phyloP scores from a whole-genome alignment of 148 eudicot genomes.

The Amaranthus palmeri region DNA sequence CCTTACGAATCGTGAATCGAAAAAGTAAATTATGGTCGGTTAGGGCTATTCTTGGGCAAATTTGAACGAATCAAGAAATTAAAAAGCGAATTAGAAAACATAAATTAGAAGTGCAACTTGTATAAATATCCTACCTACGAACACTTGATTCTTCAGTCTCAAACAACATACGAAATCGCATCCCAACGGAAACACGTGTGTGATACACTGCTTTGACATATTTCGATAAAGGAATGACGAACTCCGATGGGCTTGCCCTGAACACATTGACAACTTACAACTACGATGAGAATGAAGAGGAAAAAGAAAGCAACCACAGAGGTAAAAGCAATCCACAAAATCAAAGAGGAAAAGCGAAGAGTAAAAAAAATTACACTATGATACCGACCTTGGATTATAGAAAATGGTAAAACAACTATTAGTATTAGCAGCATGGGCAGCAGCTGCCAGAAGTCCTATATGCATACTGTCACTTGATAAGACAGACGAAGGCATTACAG shows the following conservation, averaged over 20 bases:
- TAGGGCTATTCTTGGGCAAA: too few relatives aligned
- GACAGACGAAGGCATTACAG: conserved; percentile 99
- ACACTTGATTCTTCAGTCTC: conserved; percentile 99
- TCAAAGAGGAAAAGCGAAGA: not conserved
- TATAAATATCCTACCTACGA: conserved; percentile 52
- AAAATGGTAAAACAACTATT: conserved; percentile 94
- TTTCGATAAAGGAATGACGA: conserved; percentile 86
- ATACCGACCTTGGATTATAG: conserved; percentile 76
- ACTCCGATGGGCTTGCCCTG: conserved; percentile 98
- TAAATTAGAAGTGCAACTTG: not conserved
- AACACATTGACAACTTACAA: conserved; percentile 15
- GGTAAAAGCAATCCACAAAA: not conserved
- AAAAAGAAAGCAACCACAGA: not conserved
- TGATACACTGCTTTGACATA: conserved; percentile 93
- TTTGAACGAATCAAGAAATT: too few relatives aligned
- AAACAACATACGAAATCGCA: conserved; percentile 99
- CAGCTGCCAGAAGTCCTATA: conserved; percentile 97
- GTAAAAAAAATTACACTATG: conserved; percentile 3
- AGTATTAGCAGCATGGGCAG: conserved; percentile 99
- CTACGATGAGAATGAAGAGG: conserved; percentile 20
- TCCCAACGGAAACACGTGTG: conserved; percentile 96
- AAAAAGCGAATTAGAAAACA: not conserved
- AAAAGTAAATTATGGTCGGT: too few relatives aligned
- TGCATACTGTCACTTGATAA: conserved; percentile 99
- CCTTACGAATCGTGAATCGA: too few relatives aligned